These are phyloP conservation scores for Xylaria hypoxylon DNA, from an alignment of 2,329 filamentous ascomycete genomes.

Conservation along the genomic window DNA sequence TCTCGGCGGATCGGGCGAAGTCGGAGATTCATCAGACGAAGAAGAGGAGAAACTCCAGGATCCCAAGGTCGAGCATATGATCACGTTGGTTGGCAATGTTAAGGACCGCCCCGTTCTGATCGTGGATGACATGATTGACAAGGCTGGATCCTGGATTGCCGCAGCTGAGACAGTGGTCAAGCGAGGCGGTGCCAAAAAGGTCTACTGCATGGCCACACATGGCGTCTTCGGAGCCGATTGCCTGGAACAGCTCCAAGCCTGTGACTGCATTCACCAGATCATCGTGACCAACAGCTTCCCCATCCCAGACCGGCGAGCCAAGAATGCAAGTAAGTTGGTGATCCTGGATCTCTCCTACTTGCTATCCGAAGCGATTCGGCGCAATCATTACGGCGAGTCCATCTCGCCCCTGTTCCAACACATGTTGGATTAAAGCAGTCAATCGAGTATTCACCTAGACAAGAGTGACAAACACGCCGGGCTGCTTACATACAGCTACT, in stretches of 20 bases:
- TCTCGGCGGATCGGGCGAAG: conserved; percentile 86
- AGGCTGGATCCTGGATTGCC: conserved; percentile 95
- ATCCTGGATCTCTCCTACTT: conserved; percentile 90
- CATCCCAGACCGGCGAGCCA: conserved; percentile 79
- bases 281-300: conserved; percentile 98
- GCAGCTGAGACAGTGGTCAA: conserved; percentile 97
- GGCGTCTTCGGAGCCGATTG: conserved; percentile 92
- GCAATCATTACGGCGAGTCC: conserved; percentile 96
- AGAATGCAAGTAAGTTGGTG: conserved; percentile 82
- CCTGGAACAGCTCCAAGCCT: conserved; percentile 88
- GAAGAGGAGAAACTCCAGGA: conserved; percentile 91
- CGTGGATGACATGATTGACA: conserved; percentile 99
- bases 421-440: conserved; percentile 62
- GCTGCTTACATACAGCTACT: conserved; percentile 40
- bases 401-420: conserved; percentile 78
- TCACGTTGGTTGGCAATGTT: conserved; percentile 97
- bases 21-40: conserved; percentile 84
- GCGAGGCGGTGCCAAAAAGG: conserved; percentile 88
- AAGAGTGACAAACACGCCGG: conserved; percentile 38
- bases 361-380: conserved; percentile 89
- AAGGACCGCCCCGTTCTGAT: conserved; percentile 89
- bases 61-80: conserved; percentile 88
- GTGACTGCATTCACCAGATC: conserved; percentile 92
- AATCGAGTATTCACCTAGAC: conserved; percentile 18
- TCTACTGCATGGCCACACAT: conserved; percentile 98